These are phyloP conservation scores for Leishmania turanica DNA, from an alignment of 208 protist species.

Conservation along the genomic window DNA sequence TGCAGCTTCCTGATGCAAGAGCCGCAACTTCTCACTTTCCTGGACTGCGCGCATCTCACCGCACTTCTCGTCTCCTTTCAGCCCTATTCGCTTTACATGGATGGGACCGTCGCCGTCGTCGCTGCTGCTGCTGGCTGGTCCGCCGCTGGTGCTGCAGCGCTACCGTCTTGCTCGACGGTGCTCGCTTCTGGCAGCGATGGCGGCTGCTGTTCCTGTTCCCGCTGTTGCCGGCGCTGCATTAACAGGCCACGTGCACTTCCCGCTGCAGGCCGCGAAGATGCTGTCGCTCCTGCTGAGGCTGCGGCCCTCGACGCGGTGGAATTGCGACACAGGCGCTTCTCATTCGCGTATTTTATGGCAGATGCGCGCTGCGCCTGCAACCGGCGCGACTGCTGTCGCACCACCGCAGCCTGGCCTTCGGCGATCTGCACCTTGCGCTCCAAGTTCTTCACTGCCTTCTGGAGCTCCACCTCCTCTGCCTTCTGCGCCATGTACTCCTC, in stretches of 20 bases:
- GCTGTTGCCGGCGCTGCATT: constrained; percentile 18
- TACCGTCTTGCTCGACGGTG: not conserved
- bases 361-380: constrained; percentile 40
- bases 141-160: not conserved
- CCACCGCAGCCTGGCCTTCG: constrained; percentile 63
- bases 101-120: not conserved
- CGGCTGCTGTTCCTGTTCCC: not conserved
- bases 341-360: constrained; percentile 41
- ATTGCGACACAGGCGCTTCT: constrained; percentile 15
- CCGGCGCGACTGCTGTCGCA: constrained; percentile 59
- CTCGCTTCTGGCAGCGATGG: not conserved
- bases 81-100: not conserved
- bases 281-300: constrained; percentile 5
- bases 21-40: not conserved
- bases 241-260: constrained; percentile 14
- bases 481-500: constrained; percentile 95
- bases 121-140: not conserved
- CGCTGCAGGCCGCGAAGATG: constrained; percentile 8
- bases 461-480: constrained; percentile 89
- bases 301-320: not conserved
- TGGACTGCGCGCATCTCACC: not conserved
- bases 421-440: constrained; percentile 94
- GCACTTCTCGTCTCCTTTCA: not conserved
- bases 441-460: constrained; percentile 90
- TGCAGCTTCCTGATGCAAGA: not conserved